Base-by-base conservation (phyloP, 768 basidiomycete species). In the Grammothele lineata region DNA sequence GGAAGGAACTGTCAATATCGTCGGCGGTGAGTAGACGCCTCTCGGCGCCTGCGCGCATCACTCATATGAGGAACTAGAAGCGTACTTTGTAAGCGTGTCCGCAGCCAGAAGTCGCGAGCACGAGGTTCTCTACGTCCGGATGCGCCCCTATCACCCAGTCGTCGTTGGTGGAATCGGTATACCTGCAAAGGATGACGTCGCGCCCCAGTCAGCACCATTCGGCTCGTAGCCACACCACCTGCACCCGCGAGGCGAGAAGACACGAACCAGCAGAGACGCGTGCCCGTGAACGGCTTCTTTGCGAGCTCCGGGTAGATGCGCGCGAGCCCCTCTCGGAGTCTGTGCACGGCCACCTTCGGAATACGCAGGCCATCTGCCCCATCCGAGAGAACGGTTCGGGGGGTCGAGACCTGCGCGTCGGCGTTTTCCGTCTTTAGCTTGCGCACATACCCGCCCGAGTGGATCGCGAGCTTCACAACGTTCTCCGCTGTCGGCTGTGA, bases 121-220 rank as follows among this genome's bases (percentile, higher is more conserved):
- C 64, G 10, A 97, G 61, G 5, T 76, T 76, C 21, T 70, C 65
- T 54, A 83, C 74, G 12, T 64, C 62, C 0, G 81, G 80, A 54
- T 86, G 79, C 50, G 68, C 78, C 21, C 92, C 89, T 54, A 97
- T 90, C 35, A 96, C 70, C 90, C 92, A 97, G 64, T 97, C 78
- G 3, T 81, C 84, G 58, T 93, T 87, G 1, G 82, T 75, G 4
- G 92, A 81, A 57, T 96, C 94, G 19, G 85, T 85, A 62, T 97
- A 97, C 91, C 91, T 93, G 53, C 14, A 34, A 5, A 48, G n/a
- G n/a, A n/a, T n/a, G 14, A n/a, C n/a, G n/a, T n/a, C 27, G 27
- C 27, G 14, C 40, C 30, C 12, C 35, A 9, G 19, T 33, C 21
- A 40, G 18, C 25, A 21, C 22, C 21, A 27, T 22, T 12, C 5